Evolutionary conservation across 2,329 filamentous ascomycete genomes (phyloP).

Genomic region (Helicocarpus griseus): DNA sequence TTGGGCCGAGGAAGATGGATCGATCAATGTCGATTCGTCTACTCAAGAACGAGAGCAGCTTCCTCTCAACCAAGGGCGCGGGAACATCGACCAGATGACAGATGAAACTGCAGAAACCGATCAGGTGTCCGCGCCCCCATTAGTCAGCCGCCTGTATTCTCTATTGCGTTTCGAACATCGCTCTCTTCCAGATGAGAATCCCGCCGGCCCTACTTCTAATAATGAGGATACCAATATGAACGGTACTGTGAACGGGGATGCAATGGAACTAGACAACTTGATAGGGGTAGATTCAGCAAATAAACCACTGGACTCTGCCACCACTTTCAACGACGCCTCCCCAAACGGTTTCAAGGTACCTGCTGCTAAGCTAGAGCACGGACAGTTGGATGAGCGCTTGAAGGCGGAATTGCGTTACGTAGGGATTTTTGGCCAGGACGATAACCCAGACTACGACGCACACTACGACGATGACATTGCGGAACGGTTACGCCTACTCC

Average conservation of each 20-base stretch:
- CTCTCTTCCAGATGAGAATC: conserved; percentile 45
- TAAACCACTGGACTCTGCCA: conserved; percentile 54
- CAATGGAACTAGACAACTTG: conserved; percentile 39
- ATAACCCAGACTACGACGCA: conserved; percentile 69
- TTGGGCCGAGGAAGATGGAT: conserved; percentile 89
- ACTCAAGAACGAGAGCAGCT: conserved; percentile 55
- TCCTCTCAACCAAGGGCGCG: conserved; percentile 71
- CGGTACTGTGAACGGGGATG: conserved; percentile 34
- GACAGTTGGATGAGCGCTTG: conserved; percentile 78
- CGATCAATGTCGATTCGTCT: conserved; percentile 61
- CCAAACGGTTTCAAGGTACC: conserved; percentile 71
- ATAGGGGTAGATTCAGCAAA: conserved; percentile 32
- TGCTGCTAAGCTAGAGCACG: conserved; percentile 70
- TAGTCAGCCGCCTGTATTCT: conserved; percentile 72
- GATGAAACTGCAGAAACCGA: conserved; percentile 84
- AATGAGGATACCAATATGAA: conserved; percentile 29
- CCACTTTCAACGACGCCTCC: conserved; percentile 68
- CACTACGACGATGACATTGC: conserved; percentile 93
- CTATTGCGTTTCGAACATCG: conserved; percentile 66
- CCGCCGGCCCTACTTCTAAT: conserved; percentile 48
- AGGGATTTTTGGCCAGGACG: conserved; percentile 67
- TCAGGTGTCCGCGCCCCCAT: conserved; percentile 75
- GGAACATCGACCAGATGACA: conserved; percentile 74
- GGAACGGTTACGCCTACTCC: conserved; percentile 75
- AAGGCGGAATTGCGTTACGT: conserved; percentile 86